Evolutionary conservation across 1,139 yeast genomes (phyloP).

Genomic region (Starmera stellimalicola): DNA sequence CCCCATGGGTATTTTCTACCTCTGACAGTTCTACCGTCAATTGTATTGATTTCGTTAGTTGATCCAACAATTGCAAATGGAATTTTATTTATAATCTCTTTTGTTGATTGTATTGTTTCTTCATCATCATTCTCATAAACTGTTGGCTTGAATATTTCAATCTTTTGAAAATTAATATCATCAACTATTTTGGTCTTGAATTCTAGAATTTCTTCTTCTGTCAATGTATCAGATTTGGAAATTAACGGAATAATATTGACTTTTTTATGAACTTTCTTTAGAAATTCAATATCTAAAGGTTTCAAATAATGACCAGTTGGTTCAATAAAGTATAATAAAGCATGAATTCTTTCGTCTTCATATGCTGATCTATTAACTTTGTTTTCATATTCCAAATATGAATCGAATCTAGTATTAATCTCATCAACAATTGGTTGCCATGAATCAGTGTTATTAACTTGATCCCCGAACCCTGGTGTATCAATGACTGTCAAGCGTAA

Average conservation of each 20-base stretch:
- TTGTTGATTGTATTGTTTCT: slow-evolving; percentile 60
- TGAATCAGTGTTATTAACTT: slow-evolving; percentile 75
- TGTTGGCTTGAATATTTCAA: slow-evolving; percentile 73
- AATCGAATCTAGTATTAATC: slow-evolving; percentile 78
- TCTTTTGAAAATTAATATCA: slow-evolving; percentile 69
- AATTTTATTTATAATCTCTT: slow-evolving; percentile 56
- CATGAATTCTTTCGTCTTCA: slow-evolving; percentile 75
- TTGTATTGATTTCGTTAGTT: slow-evolving; percentile 59
- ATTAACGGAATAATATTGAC: slow-evolving; percentile 92
- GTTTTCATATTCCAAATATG: slow-evolving; percentile 84
- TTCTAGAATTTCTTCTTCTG: slow-evolving; percentile 71
- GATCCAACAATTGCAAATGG: slow-evolving; percentile 98
- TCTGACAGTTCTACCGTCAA: slow-evolving; percentile 75
- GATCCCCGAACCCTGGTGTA: slow-evolving; percentile 93
- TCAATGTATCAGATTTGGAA: slow-evolving; percentile 89
- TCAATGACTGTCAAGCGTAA: slow-evolving; percentile 79
- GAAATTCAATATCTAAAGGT: slow-evolving; percentile 80
- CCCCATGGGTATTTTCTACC: slow-evolving; percentile 99
- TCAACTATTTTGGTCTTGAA: slow-evolving; percentile 71
- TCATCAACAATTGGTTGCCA: slow-evolving; percentile 95
- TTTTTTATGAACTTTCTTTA: slow-evolving; percentile 83
- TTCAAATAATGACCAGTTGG: slow-evolving; percentile 94
- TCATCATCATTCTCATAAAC: slow-evolving; percentile 81
- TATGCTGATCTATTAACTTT: slow-evolving; percentile 70
- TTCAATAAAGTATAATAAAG: slow-evolving; percentile 82